A percentile compares a stretch with the other conserved stretches of the same genome.
phyloP scores from a whole-genome alignment of 1,284 basidiomycete species.

The Porphyrellus sp. region DNA sequence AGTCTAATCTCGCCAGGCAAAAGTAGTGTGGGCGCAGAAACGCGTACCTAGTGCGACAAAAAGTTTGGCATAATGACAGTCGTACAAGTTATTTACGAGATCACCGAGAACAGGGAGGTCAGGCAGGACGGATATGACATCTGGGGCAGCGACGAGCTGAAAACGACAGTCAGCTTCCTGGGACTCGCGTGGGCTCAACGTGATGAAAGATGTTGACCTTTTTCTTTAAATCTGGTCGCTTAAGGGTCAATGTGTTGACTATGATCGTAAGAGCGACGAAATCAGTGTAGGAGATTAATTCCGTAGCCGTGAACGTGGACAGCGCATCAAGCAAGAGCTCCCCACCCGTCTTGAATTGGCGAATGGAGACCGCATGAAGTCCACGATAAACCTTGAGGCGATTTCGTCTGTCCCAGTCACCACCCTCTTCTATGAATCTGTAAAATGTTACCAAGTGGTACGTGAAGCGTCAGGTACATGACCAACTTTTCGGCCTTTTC shows the following conservation, averaged over 20 bases:
- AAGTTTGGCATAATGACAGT: constrained; percentile 93
- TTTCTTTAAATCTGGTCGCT: constrained; percentile 88
- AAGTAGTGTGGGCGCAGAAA: constrained; percentile 1
- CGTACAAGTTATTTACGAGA: constrained; percentile 76
- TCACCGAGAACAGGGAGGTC: constrained; percentile 70
- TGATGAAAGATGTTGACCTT: constrained; percentile 53
- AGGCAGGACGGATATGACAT: constrained; percentile 70
- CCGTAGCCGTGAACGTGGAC: constrained; percentile 92
- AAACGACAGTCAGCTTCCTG: constrained; percentile 2
- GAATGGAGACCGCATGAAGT: constrained; percentile 81
- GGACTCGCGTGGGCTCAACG: background rate
- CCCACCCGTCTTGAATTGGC: constrained; percentile 72
- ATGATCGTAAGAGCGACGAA: constrained; percentile 89
- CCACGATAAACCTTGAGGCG: constrained; percentile 95
- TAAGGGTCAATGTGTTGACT: constrained; percentile 73
- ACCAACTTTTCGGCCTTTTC: constrained; percentile 79
- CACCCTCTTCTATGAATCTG: constrained; percentile 91
- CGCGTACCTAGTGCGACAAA: constrained; percentile 79
- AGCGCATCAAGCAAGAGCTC: constrained; percentile 88
- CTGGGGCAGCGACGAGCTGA: constrained; percentile 66
- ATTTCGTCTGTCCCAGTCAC: constrained; percentile 97
- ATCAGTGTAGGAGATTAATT: constrained; percentile 87
- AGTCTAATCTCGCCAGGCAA: constrained; percentile 2
- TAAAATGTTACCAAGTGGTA: background rate
- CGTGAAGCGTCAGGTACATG: background rate